These are phyloP conservation scores for Ballota nigra DNA, from an alignment of 257 asterid genomes.

Conservation along the genomic window DNA sequence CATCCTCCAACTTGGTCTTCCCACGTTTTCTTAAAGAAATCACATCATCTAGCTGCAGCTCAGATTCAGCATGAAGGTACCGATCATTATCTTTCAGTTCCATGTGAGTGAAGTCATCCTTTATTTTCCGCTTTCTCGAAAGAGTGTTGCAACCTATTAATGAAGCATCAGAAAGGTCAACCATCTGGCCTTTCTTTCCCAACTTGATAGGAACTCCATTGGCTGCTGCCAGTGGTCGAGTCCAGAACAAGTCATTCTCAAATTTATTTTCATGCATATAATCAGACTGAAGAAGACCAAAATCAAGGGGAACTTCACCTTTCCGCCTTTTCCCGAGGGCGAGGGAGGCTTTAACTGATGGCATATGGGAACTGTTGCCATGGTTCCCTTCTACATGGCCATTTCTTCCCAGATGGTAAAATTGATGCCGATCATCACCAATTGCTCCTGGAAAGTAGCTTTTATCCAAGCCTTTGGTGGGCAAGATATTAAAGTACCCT, in stretches of 20 bases:
- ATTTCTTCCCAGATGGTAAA: slow-evolving; percentile 55
- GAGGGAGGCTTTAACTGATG: slow-evolving; percentile 41
- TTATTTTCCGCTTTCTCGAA: slow-evolving; percentile 71
- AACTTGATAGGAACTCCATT: slow-evolving; percentile 53
- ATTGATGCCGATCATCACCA: slow-evolving; percentile 47
- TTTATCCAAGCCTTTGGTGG: slow-evolving; percentile 40
- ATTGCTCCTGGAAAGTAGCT: slow-evolving; percentile 45
- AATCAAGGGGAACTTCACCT: slow-evolving; percentile 49
- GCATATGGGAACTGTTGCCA: slow-evolving; percentile 46
- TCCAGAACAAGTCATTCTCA: slow-evolving; percentile 61
- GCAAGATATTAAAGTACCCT: slow-evolving; percentile 45
- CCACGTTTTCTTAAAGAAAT: slow-evolving; percentile 62
- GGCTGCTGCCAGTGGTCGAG: slow-evolving; percentile 45
- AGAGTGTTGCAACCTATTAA: slow-evolving; percentile 65
- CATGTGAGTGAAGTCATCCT: slow-evolving; percentile 46
- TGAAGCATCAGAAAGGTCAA: slow-evolving; percentile 45
- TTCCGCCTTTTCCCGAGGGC: slow-evolving; percentile 44
- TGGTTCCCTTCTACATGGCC: slow-evolving; percentile 53
- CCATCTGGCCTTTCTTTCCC: slow-evolving; percentile 65
- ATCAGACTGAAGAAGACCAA: slow-evolving; percentile 48
- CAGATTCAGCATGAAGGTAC: slow-evolving; percentile 42
- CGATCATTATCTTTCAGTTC: slow-evolving; percentile 47
- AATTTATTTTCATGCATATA: slow-evolving; percentile 39
- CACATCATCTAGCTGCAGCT: slow-evolving; percentile 46
- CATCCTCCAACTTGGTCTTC: slow-evolving; percentile 54